Percentiles rank a stretch among this genome's conserved stretches.
Conservation (phyloP, 768 basidiomycete species). For the Lactarius indigo region DNA sequence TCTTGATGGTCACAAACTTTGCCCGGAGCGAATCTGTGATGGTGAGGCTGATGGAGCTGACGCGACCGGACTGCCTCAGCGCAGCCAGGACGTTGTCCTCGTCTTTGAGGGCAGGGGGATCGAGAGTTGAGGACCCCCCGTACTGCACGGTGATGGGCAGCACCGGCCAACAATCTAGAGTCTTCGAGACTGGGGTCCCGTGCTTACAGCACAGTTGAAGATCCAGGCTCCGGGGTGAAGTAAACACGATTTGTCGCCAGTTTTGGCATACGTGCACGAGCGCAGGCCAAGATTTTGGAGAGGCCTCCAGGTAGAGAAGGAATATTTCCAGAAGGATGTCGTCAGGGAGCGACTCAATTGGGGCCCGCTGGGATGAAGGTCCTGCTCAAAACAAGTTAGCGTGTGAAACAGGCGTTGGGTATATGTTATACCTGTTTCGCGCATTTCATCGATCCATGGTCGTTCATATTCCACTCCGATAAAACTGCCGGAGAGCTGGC, state of each 20-base stretch:
- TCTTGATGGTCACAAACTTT: not conserved
- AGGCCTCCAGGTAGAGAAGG: not conserved
- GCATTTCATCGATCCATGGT: not conserved
- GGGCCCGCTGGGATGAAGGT: not conserved
- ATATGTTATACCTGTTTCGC: not conserved
- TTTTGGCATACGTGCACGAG: not conserved
- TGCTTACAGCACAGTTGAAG: not conserved
- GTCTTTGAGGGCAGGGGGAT: not conserved
- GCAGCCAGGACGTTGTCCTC: not conserved
- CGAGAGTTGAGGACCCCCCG: no score
- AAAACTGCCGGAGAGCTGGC: not conserved
- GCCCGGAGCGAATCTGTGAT: not conserved
- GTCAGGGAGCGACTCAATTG: not conserved
- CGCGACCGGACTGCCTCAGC: not conserved
- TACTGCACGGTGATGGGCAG: no score
- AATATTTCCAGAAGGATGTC: not conserved
- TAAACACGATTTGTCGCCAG: not conserved
- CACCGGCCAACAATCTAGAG: no score
- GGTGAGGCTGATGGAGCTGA: not conserved
- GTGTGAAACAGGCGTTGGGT: not conserved
- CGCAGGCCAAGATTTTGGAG: not conserved
- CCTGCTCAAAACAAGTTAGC: not conserved
- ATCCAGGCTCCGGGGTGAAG: not conserved
- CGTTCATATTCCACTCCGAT: not conserved
- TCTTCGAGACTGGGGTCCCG: no score